Percentiles rank a stretch among this genome's conserved stretches.
Conservation (phyloP, 352 stramenopile genomes). For the Pilasporangium apinafurcum region DNA sequence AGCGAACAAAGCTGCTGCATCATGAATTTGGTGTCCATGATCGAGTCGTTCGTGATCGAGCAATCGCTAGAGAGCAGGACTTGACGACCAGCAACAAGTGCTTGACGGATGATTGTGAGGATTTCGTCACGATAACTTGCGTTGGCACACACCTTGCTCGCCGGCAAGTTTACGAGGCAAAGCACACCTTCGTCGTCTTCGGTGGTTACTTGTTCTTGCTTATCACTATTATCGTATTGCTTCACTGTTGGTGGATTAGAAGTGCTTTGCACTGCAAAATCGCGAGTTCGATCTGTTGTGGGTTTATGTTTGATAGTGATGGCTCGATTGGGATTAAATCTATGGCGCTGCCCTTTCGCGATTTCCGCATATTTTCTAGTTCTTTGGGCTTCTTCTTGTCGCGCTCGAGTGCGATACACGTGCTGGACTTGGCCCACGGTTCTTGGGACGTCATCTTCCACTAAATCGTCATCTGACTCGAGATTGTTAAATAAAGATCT, state of each 20-base stretch:
- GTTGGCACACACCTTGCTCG: slow-evolving; percentile 7
- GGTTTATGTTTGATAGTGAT: no score
- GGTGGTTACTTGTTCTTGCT: not conserved
- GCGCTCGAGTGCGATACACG: slow-evolving; percentile 26
- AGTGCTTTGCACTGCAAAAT: no score
- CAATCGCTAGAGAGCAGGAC: slow-evolving; percentile 20
- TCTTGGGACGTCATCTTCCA: slow-evolving; percentile 6
- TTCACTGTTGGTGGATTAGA: no score
- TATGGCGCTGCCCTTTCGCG: slow-evolving; percentile 4
- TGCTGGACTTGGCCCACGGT: slow-evolving; percentile 40
- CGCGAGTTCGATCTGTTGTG: no score
- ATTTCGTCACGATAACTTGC: slow-evolving; percentile 16
- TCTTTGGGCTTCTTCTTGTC: slow-evolving; percentile 19
- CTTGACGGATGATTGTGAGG: slow-evolving; percentile 22
- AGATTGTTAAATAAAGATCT: no score
- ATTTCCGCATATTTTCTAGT: slow-evolving; percentile 6
- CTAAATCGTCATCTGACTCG: slow-evolving; percentile 1
- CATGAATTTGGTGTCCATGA: slow-evolving; percentile 19
- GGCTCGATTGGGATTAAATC: slow-evolving; percentile 6
- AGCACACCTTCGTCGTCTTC: not conserved
- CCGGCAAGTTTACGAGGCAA: slow-evolving; percentile 5
- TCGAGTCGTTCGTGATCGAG: not conserved
- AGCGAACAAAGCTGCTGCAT: slow-evolving; percentile 48
- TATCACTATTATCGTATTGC: no score
- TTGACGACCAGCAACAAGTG: slow-evolving; percentile 19